Evolutionary conservation across 768 basidiomycete species (phyloP).

Genomic region (Melanogaster broomeanus): DNA sequence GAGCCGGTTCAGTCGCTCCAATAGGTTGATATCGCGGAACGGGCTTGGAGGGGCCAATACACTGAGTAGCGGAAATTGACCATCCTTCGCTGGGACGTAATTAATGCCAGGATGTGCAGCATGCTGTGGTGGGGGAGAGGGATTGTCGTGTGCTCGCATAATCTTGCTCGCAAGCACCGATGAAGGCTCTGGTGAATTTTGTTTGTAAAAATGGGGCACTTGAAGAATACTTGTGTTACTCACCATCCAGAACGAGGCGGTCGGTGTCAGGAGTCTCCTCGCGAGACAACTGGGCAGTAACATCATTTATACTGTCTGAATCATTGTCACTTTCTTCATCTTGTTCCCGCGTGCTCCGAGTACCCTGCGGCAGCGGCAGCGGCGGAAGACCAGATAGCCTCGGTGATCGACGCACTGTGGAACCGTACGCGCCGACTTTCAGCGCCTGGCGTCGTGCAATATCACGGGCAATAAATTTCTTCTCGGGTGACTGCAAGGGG

Average conservation of each 20-base stretch:
- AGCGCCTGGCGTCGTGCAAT: conserved; percentile 30
- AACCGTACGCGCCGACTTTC: conserved; percentile 26
- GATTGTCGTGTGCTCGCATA: conserved; percentile 71
- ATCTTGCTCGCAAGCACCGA: conserved; percentile 67
- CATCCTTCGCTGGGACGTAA: conserved; percentile 18
- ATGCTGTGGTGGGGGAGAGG: conserved; percentile 60
- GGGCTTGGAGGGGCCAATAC: conserved; percentile 29
- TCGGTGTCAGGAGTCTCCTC: conserved; percentile 54
- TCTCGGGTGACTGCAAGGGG: conserved; percentile 54
- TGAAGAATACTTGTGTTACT: conserved; percentile 5
- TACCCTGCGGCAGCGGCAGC: conserved; percentile 17
- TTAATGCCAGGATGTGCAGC: conserved; percentile 13
- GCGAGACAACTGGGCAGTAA: conserved; percentile 32
- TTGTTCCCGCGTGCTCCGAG: conserved; percentile 13
- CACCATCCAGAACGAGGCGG: conserved; percentile 47
- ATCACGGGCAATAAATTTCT: conserved; percentile 39
- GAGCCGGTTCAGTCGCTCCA: conserved; percentile 26
- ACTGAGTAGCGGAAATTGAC: conserved; percentile 14
- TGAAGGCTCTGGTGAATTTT: conserved; percentile 54
- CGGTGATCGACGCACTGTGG: conserved; percentile 50
- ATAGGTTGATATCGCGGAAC: conserved; percentile 33
- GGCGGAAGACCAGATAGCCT: conserved; percentile 46
- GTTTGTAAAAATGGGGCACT: conserved; percentile 9
- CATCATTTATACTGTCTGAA: conserved; percentile 28
- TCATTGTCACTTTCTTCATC: conserved; percentile 33